phyloP scores from a whole-genome alignment of 495 filamentous ascomycete species.

The Hyaloscypha finlandica region DNA sequence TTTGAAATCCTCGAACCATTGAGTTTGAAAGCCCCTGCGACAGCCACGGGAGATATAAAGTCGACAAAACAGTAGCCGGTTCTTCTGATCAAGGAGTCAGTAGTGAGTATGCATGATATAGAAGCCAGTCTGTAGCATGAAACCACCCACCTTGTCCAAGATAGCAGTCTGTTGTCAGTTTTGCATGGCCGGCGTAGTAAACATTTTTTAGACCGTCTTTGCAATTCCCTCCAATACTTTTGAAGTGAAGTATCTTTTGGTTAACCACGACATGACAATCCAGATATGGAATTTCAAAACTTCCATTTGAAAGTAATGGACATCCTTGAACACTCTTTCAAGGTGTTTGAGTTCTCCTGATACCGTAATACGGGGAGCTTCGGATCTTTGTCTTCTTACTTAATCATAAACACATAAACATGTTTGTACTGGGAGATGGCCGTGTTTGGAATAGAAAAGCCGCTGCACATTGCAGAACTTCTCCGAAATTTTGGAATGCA shows the following conservation, averaged over 20 bases:
- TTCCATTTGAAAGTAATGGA: slow-evolving; percentile 1
- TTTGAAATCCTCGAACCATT: too few species aligned
- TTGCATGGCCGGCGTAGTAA: slow-evolving; percentile 8
- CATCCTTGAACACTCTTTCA: background rate
- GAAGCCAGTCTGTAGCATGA: too few species aligned
- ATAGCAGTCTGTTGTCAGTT: background rate
- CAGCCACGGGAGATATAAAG: too few species aligned
- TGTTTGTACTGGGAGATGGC: background rate
- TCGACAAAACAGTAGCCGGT: too few species aligned
- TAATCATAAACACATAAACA: slow-evolving; percentile 3
- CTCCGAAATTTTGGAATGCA: background rate
- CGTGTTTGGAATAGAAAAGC: background rate
- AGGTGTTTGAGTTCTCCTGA: background rate
- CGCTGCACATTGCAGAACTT: background rate
- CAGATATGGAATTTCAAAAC: background rate
- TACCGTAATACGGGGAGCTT: background rate
- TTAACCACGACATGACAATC: slow-evolving; percentile 10
- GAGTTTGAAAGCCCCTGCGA: too few species aligned
- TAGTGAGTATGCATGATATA: too few species aligned
- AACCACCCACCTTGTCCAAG: background rate
- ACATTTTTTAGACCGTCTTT: slow-evolving; percentile 8
- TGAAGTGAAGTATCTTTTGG: slow-evolving; percentile 5
- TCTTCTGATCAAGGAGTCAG: background rate
- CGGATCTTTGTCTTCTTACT: background rate
- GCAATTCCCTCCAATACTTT: slow-evolving; percentile 1